phyloP scores from a whole-genome alignment of 179 eudicot species.

The Sideroxylon spinosum region DNA sequence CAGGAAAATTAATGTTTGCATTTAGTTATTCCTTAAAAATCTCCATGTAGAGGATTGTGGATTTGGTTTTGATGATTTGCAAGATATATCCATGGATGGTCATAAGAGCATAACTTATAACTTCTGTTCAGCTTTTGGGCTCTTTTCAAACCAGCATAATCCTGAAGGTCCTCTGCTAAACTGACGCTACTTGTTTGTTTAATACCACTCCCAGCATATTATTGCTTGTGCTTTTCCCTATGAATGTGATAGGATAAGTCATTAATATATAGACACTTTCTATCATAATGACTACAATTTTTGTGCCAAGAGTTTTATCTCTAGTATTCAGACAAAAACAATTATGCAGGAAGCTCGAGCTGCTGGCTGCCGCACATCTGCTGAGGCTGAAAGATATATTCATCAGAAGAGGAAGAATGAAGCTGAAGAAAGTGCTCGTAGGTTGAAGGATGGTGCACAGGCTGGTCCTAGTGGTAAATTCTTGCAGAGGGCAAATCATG shows the following conservation, averaged over 20 bases:
- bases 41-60: neutral
- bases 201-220: neutral
- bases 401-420: slow-evolving; percentile 66
- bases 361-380: slow-evolving; percentile 88
- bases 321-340: neutral
- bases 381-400: slow-evolving; percentile 70
- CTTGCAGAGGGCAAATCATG: slow-evolving; percentile 34
- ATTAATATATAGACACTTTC: neutral
- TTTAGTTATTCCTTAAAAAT: neutral
- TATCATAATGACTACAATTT: neutral
- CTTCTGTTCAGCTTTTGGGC: neutral
- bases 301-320: neutral
- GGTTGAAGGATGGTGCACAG: slow-evolving; percentile 50
- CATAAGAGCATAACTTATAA: slow-evolving; percentile 3
- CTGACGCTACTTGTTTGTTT: neutral
- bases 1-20: neutral
- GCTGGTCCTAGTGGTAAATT: slow-evolving; percentile 56
- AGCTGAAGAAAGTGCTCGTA: slow-evolving; percentile 61
- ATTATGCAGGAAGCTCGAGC: slow-evolving; percentile 80
- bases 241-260: neutral
- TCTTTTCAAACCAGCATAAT: neutral
- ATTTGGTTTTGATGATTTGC: neutral
- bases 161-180: neutral
- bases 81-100: neutral
- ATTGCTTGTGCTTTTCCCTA: neutral